phyloP scores from a whole-genome alignment of 208 protist genomes.

The Acanthamoeba royreba region DNA sequence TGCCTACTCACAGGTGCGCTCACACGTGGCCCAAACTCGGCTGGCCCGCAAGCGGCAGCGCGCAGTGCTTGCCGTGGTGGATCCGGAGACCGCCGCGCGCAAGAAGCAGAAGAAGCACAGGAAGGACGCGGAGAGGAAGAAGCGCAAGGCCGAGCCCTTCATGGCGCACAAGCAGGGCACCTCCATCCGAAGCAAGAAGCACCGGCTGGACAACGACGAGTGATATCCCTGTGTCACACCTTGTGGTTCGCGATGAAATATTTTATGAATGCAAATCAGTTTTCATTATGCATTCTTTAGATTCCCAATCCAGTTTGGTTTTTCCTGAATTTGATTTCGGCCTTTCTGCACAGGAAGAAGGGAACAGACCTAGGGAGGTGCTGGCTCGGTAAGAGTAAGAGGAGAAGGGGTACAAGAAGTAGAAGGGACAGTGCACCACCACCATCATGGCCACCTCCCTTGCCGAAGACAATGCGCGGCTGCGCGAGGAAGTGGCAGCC shows the following conservation, averaged over 20 bases:
- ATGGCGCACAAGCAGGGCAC: not conserved
- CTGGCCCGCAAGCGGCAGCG: not conserved
- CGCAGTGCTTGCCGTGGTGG: not conserved
- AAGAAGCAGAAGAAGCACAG: slow-evolving; percentile 24
- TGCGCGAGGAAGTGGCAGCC: not conserved
- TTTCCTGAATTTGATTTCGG: too few relatives aligned
- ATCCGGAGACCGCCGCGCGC: not conserved
- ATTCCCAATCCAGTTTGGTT: too few relatives aligned
- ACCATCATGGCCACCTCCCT: too few relatives aligned
- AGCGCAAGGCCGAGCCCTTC: slow-evolving; percentile 29
- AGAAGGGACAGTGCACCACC: too few relatives aligned
- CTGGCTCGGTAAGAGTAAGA: too few relatives aligned
- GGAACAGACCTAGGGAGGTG: too few relatives aligned
- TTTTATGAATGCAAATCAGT: too few relatives aligned
- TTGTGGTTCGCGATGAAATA: too few relatives aligned
- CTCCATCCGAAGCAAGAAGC: slow-evolving; percentile 28
- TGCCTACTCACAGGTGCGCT: not conserved
- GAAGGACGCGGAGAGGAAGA: not conserved
- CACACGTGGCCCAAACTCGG: not conserved
- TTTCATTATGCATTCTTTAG: too few relatives aligned
- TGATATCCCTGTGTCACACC: not conserved
- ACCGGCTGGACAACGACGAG: not conserved
- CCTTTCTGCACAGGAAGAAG: too few relatives aligned
- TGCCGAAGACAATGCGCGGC: not conserved
- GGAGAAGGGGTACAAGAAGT: too few relatives aligned